Evolutionary conservation across 2,329 filamentous ascomycete species (phyloP).

Genomic region (Colletotrichum tabaci): DNA sequence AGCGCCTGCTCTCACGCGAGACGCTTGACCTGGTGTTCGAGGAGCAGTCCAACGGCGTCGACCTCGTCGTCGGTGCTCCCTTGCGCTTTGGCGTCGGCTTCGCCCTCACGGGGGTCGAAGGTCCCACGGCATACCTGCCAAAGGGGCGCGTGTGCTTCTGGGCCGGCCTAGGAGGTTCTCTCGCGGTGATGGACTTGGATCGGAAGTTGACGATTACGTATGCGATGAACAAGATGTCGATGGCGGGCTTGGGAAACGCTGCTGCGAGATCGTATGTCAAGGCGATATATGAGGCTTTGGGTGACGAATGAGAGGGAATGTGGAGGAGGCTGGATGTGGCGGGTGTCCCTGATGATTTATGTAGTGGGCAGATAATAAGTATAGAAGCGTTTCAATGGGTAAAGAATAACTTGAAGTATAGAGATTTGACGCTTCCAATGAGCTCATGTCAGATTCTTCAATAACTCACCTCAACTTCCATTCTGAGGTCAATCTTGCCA

Average conservation of each 20-base stretch:
- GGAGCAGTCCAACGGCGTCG: constrained; percentile 58
- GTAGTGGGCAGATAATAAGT: no score
- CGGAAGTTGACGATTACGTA: constrained; percentile 59
- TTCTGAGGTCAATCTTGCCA: constrained; percentile 48
- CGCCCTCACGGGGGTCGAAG: constrained; percentile 50
- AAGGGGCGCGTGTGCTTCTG: constrained; percentile 56
- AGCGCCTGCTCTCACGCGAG: no score
- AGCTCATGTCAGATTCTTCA: no score
- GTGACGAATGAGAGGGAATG: background rate
- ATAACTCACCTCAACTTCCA: no score
- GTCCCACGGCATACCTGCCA: constrained; percentile 48
- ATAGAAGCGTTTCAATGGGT: no score
- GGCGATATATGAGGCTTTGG: background rate
- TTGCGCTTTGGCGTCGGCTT: constrained; percentile 61
- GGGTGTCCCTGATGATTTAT: no score
- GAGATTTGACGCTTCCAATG: no score
- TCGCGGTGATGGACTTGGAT: constrained; percentile 60
- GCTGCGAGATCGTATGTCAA: background rate
- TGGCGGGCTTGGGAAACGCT: background rate
- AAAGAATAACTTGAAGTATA: no score
- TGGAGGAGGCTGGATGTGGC: background rate
- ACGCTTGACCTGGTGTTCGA: constrained; percentile 38
- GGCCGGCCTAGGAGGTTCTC: constrained; percentile 62
- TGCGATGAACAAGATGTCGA: constrained; percentile 61
- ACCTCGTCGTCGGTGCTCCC: constrained; percentile 54